Conservation (phyloP, 257 asterid species). For the Ehretia macrophylla region DNA sequence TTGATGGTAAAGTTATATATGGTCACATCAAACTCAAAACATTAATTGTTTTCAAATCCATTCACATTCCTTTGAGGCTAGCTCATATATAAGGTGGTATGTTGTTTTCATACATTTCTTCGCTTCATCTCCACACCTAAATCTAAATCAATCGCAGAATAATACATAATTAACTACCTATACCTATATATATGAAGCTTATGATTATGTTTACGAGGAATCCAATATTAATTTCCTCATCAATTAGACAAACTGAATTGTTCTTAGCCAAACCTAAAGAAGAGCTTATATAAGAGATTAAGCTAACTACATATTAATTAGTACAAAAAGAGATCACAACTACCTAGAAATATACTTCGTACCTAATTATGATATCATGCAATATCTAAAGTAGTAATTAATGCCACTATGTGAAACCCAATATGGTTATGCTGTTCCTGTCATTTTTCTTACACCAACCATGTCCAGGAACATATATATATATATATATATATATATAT, state of each 20-base stretch:
- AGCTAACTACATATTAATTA: conserved; percentile 32
- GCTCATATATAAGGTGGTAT: no score
- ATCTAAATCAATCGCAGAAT: no score
- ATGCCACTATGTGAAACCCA: conserved; percentile 16
- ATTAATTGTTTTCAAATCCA: no score
- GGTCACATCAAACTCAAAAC: no score
- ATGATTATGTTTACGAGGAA: not conserved
- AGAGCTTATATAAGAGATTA: conserved; percentile 16
- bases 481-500: no score
- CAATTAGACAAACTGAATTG: conserved; percentile 4
- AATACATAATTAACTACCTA: no score
- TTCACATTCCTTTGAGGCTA: no score
- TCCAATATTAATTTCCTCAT: not conserved
- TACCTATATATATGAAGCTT: no score
- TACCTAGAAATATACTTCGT: conserved; percentile 42
- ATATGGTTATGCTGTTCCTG: conserved; percentile 53
- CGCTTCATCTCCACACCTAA: no score
- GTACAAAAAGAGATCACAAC: conserved; percentile 9
- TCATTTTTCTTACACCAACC: conserved; percentile 46
- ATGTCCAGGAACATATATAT: no score
- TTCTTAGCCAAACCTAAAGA: not conserved
- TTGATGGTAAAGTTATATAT: no score
- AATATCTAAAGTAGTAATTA: not conserved
- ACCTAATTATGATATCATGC: conserved; percentile 65
- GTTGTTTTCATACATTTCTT: no score